phyloP scores from a whole-genome alignment of 495 filamentous ascomycete genomes.

The Penicillium cataractarum region DNA sequence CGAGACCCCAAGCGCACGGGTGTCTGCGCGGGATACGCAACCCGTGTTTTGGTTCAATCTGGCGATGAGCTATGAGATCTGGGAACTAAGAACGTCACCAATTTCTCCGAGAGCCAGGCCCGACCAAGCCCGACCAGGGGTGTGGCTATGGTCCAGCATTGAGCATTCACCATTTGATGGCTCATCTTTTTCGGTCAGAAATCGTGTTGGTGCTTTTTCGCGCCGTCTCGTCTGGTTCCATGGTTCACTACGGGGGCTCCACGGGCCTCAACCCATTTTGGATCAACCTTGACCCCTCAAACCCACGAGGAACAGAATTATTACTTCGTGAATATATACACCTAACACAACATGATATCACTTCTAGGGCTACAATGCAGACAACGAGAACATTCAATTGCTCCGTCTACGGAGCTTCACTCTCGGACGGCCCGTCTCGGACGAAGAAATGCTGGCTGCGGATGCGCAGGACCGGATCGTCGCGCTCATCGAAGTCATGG shows the following conservation, averaged over 20 bases:
- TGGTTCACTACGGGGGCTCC: conserved; percentile 41
- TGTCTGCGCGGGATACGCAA: conserved; percentile 20
- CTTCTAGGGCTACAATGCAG: conserved; percentile 68
- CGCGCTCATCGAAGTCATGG: conserved; percentile 59
- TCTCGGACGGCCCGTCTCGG: conserved; percentile 63
- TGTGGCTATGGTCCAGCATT: too few species aligned
- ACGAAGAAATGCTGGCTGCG: conserved; percentile 54
- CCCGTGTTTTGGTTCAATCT: conserved; percentile 23
- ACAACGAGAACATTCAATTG: conserved; percentile 74
- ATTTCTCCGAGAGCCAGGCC: background rate
- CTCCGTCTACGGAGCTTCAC: conserved; percentile 78
- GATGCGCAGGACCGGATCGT: conserved; percentile 59
- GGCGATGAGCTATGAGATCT: background rate
- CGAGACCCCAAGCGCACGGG: conserved; percentile 29
- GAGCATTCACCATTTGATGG: background rate
- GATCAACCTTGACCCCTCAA: background rate
- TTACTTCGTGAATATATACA: background rate
- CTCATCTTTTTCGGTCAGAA: background rate
- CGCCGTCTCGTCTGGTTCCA: conserved; percentile 49
- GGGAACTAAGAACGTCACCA: background rate
- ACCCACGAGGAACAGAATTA: background rate
- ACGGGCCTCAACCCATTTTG: conserved; percentile 12
- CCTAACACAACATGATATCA: conserved; percentile 11
- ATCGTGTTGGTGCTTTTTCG: conserved; percentile 4
- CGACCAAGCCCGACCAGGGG: too few species aligned